Percentiles rank a stretch among this genome's conserved stretches.
Conservation (phyloP, 768 basidiomycete genomes). For the Tricholoma furcatifolium region DNA sequence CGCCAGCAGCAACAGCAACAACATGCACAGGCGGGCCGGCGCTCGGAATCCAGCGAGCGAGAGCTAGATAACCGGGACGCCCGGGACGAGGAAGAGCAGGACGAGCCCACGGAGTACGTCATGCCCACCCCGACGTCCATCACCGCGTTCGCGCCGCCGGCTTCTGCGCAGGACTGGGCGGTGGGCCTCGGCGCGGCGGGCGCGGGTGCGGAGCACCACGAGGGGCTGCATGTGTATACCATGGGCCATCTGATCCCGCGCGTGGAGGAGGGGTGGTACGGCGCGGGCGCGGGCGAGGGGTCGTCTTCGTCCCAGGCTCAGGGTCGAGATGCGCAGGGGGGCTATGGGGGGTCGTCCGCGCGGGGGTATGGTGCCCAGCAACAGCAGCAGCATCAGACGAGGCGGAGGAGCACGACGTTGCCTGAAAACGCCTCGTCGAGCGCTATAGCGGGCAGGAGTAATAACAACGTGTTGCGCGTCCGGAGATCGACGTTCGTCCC, state of each 20-base stretch:
- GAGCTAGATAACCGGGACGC: too few relatives aligned
- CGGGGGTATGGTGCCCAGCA: not conserved
- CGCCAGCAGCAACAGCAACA: conserved; percentile 46
- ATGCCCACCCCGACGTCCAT: too few relatives aligned
- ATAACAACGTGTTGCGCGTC: conserved; percentile 63
- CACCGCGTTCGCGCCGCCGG: not conserved
- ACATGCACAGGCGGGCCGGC: conserved; percentile 1
- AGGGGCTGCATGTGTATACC: conserved; percentile 78
- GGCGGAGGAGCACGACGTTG: not conserved
- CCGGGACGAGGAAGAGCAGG: too few relatives aligned
- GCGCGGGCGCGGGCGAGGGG: conserved; percentile 28
- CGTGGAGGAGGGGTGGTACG: conserved; percentile 37
- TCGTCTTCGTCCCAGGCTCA: not conserved
- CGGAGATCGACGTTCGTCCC: conserved; percentile 81
- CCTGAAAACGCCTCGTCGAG: not conserved
- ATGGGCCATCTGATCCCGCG: conserved; percentile 74
- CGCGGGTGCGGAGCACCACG: conserved; percentile 34
- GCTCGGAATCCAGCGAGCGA: too few relatives aligned
- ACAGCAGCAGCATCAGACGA: not conserved
- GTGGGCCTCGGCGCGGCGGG: conserved; percentile 3
- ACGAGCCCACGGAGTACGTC: too few relatives aligned
- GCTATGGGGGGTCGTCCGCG: not conserved
- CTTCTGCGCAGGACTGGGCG: not conserved
- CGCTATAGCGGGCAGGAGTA: conserved; percentile 17
- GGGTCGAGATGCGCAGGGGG: not conserved